These are phyloP conservation scores for Croton setiger DNA, from an alignment of 441 rosid genomes.

Conservation along the genomic window DNA sequence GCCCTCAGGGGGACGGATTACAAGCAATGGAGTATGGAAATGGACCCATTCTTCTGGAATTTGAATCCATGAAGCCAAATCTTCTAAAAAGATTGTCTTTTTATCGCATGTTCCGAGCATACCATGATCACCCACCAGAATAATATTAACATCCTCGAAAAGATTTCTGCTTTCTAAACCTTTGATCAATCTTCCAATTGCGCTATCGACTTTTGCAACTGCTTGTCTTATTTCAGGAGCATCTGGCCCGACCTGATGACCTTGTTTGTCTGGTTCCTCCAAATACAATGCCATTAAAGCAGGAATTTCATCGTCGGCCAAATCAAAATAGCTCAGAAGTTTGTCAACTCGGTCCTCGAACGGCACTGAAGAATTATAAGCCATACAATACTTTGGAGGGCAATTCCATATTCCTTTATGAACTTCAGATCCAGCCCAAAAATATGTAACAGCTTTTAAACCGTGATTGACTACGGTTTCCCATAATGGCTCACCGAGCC, in stretches of 20 bases:
- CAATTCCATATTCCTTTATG: slow-evolving; percentile 85
- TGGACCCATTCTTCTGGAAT: slow-evolving; percentile 71
- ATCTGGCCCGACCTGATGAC: slow-evolving; percentile 91
- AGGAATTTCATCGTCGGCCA: slow-evolving; percentile 66
- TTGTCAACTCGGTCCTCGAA: slow-evolving; percentile 86
- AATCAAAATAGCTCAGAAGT: slow-evolving; percentile 72
- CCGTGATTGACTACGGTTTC: slow-evolving; percentile 86
- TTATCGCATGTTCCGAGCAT: slow-evolving; percentile 96
- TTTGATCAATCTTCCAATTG: slow-evolving; percentile 74
- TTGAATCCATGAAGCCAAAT: slow-evolving; percentile 66
- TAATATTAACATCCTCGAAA: slow-evolving; percentile 77
- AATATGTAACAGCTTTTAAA: slow-evolving; percentile 69
- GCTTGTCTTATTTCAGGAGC: slow-evolving; percentile 82
- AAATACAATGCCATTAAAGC: slow-evolving; percentile 79
- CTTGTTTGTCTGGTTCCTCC: slow-evolving; percentile 97
- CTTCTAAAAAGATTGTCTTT: slow-evolving; percentile 63
- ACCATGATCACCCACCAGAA: slow-evolving; percentile 96
- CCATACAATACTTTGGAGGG: slow-evolving; percentile 51
- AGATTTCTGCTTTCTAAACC: slow-evolving; percentile 79
- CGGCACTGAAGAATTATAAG: slow-evolving; percentile 73
- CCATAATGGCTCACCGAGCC: slow-evolving; percentile 97
- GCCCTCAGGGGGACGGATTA: slow-evolving; percentile 61
- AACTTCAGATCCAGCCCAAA: slow-evolving; percentile 99
- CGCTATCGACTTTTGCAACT: slow-evolving; percentile 57
- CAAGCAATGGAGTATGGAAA: slow-evolving; percentile 58